Base-by-base conservation (phyloP, 192 early-diverging fungal species). In the Linnemannia elongata region DNA sequence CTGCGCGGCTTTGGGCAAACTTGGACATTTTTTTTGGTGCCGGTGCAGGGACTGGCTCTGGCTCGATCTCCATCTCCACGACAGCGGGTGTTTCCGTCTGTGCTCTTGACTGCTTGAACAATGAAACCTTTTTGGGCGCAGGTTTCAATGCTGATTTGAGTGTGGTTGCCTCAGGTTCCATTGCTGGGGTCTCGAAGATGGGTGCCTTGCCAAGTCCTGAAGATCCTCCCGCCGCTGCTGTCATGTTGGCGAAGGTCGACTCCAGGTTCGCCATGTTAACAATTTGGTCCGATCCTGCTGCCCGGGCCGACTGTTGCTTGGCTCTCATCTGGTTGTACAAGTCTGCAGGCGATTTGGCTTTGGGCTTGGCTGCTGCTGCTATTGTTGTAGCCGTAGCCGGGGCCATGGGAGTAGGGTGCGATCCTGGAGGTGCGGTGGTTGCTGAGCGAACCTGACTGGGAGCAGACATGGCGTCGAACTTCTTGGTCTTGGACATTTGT, bases 281-380 rank as follows among this genome's bases (percentile, higher is more conserved):
- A 33, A 86, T 77, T 35, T 71, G 75, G 6, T 74, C 84, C 10
- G 69, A 72, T 54, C 42, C 42, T 6, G 74, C 33, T 55, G 78
- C 41, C 54, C 47, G 68, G 24, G 63, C 55, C 24, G 68, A 77
- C 71, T 82, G 89, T 44, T 79, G 89, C 74, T 74, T 81, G 18
- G 70, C 60, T 36, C 72, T 74, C 66, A 77, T 78, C 38, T 87
- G 72, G 54, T 82, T 88, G 57, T 83, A 81, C 1, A 84, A 78
- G 30, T 88, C 81, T 39, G 81, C 47, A 30, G 88, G 86, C 33
- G 86, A 86, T 36, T 83, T 82, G 47, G 88, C 75, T 45, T 78
- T 78, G 12, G 63, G 39, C 13, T 74, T 81, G 27, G 30, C 60
- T 33, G 30, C n/a, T 13, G 30, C 60, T 13, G 27, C 60, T 49